Conservation (phyloP, 108 stramenopile genomes). For the Stephanodiscus minutulus region DNA sequence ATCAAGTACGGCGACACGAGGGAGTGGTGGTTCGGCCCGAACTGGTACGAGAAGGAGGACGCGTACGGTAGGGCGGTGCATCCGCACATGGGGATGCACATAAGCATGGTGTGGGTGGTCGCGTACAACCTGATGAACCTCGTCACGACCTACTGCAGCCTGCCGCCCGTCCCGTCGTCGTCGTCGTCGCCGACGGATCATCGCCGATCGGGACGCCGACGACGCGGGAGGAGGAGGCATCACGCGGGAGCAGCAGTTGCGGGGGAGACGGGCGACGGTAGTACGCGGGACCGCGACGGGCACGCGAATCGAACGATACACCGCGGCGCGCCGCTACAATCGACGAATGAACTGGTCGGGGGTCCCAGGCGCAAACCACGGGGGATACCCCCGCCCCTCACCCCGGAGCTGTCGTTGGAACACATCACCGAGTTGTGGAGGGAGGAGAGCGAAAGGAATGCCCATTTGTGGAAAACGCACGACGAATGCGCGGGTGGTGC, state of each 20-base stretch:
- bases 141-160: slow-evolving; percentile 65
- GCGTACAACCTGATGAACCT: slow-evolving; percentile 75
- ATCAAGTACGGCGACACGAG: slow-evolving; percentile 70
- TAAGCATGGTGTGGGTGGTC: slow-evolving; percentile 60
- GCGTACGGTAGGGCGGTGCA: slow-evolving; percentile 65
- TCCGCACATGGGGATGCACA: slow-evolving; percentile 82
- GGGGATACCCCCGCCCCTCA: slow-evolving; percentile 70
- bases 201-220: background rate
- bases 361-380: slow-evolving; percentile 60
- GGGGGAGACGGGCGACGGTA: slow-evolving; percentile 19
- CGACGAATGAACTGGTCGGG: slow-evolving; percentile 23
- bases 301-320: slow-evolving; percentile 6
- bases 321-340: slow-evolving; percentile 31
- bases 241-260: slow-evolving; percentile 43
- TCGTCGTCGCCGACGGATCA: background rate
- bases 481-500: slow-evolving; percentile 31
- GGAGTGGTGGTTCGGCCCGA: slow-evolving; percentile 64
- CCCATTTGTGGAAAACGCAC: slow-evolving; percentile 29
- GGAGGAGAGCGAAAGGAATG: slow-evolving; percentile 12
- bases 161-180: slow-evolving; percentile 9
- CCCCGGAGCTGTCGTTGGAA: slow-evolving; percentile 59
- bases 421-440: slow-evolving; percentile 64
- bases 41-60: slow-evolving; percentile 55
- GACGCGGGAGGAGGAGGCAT: slow-evolving; percentile 1
- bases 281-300: no score